Evolutionary conservation across 495 filamentous ascomycete genomes (phyloP), one percentile per base, ranked within the genome.

Genomic region (Aspergillus biplanus): DNA sequence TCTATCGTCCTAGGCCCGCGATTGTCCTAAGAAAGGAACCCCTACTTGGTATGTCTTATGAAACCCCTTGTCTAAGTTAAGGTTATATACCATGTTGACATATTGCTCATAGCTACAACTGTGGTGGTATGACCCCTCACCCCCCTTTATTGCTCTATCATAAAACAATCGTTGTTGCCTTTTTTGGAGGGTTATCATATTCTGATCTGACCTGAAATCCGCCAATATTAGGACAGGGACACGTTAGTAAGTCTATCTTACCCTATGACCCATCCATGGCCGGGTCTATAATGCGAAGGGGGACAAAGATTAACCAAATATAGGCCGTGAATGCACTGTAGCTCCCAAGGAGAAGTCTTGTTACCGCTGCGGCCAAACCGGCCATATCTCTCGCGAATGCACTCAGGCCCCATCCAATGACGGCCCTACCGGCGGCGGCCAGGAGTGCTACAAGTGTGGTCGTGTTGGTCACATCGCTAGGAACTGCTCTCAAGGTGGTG

Each of bases 401-500:
- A 81, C 81, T 59, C 85, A 89, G 70, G 75, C 81, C 46, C 73
- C 77, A 59, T 78, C 81, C 60, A 83, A 83, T 65, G 79, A 79
- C 49, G 71, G 73, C 66, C 82, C 75, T 60, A 77, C 74, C 59
- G 72, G 75, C 64, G 74, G 79, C 62, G 84, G 85, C 52, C 86
- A 90, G 69, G 89, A 98, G 77, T 99, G 95, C 88, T 99, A 99
- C 89, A 98, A 98, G 88, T 99, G 96, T 81, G 93, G 92, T 55
- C 91, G 97, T 82, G 84, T 93, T 61, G 96, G 95, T 60, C 95
- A 98, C 85, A 98, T 98, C 75, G 95, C 95, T 52, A 92, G 96
- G 62, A 96, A 95, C 85, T 98, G 95, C 87, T 79, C 87, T 68
- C 86, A 93, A 77, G 81, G 85, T 64, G 75, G 79, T 63, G 78